A percentile compares a stretch with the other conserved stretches of the same genome.
Conservation (phyloP, 805 yeast species). For the Wickerhamiella allomyrinae region DNA sequence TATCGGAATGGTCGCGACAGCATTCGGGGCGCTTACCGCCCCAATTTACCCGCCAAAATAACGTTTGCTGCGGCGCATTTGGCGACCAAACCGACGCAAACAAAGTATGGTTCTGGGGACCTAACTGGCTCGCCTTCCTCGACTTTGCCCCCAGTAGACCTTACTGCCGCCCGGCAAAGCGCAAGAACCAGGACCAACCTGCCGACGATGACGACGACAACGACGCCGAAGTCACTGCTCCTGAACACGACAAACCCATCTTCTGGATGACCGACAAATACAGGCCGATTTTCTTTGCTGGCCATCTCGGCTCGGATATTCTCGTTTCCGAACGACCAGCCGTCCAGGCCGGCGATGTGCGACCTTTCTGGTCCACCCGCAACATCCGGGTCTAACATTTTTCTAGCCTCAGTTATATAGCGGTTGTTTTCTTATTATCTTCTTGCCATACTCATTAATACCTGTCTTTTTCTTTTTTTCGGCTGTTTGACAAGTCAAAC, state of each 20-base stretch:
- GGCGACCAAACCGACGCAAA: conserved; percentile 28
- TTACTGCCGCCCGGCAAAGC: conserved; percentile 24
- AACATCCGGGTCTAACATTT: conserved; percentile 11
- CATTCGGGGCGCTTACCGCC: conserved; percentile 66
- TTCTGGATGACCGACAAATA: conserved; percentile 71
- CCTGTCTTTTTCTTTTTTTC: no score
- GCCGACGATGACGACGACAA: conserved; percentile 19
- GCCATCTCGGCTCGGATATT: conserved; percentile 33
- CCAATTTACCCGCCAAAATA: conserved; percentile 41
- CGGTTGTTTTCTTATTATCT: conserved; percentile 7
- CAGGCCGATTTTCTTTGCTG: conserved; percentile 54
- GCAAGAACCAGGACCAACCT: conserved; percentile 22
- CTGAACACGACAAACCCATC: conserved; percentile 19
- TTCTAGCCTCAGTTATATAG: neutral
- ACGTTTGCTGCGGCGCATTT: conserved; percentile 63
- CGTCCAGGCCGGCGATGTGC: conserved; percentile 30
- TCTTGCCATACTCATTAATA: no score
- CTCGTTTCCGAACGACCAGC: conserved; percentile 67
- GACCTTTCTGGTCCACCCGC: conserved; percentile 27
- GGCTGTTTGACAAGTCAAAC: no score
- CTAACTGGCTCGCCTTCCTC: conserved; percentile 64
- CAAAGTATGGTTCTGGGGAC: conserved; percentile 76
- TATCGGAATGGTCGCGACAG: conserved; percentile 65
- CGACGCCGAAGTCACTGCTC: conserved; percentile 24
- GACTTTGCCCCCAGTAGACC: conserved; percentile 50